Evolutionary conservation across 192 early-diverging fungal genomes (phyloP), one percentile per base, ranked within the genome.

Genomic region (Backusella psychrophila): DNA sequence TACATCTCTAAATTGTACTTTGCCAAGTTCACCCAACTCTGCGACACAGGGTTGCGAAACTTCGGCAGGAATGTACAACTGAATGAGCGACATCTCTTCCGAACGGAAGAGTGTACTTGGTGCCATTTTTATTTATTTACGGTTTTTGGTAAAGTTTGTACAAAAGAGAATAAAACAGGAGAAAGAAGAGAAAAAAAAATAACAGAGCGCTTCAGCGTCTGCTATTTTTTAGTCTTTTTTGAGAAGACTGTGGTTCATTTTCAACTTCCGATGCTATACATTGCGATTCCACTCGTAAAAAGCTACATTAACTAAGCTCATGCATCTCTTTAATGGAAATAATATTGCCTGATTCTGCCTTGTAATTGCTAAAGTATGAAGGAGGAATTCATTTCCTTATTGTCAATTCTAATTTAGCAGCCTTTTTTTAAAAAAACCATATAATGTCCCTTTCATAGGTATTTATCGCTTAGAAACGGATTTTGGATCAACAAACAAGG

Each of bases 11-110:
- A 99, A 98, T 80, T 99, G 92, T 44, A 99, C 86, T 71, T 93
- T 87, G 1, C 98, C 98, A 46, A 97, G 84, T 77, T 99, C 98
- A 29, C 98, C 98, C 39, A 99, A 86, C 86, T 97, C 95, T 31
- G 96, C 83, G 17, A 97, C 94, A 12, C 95, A 96, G n/a, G 91
- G 93, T 80, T 95, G 95, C 8, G 94, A 93, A 46, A 96, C 94
- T 87, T 99, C 98, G 33, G 91, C 84, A 3, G 98, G 96, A 80
- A 99, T 96, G 87, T 97, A 99, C 75, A 99, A 88, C 91, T 97
- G 91, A 63, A 96, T 90, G 72, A 96, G 91, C 69, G 95, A 94
- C 97, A 97, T 98, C 78, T 94, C 90, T 85, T 98, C 97, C 70
- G 95, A 97, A 70, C 97, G 90, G 85, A 96, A 96, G 80, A 97